A percentile compares a stretch with the other conserved stretches of the same genome.
phyloP scores from a whole-genome alignment of 768 basidiomycete genomes.

The Butyriboletus loyo region DNA sequence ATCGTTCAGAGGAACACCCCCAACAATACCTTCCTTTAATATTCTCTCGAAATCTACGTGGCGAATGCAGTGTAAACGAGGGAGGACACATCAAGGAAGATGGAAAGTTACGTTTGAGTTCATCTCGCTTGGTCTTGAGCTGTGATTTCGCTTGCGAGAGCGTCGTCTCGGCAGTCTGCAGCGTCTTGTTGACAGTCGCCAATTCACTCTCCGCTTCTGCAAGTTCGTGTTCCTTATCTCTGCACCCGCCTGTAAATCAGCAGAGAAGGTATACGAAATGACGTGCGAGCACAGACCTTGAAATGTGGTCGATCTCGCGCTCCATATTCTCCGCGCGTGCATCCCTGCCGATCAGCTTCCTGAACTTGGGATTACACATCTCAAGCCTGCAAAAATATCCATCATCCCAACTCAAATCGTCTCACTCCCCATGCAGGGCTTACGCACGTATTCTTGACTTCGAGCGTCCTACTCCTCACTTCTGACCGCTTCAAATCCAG shows the following conservation, averaged over 20 bases:
- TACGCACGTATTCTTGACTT: conserved; percentile 67
- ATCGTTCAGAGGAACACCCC: conserved; percentile 40
- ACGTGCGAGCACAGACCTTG: conserved; percentile 45
- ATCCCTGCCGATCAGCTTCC: conserved; percentile 60
- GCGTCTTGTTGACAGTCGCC: conserved; percentile 46
- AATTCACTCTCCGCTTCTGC: conserved; percentile 31
- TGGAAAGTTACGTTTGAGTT: conserved; percentile 53
- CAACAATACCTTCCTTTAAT: conserved; percentile 39
- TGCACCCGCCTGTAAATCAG: conserved; percentile 27
- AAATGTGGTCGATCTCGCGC: conserved; percentile 57
- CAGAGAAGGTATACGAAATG: not conserved
- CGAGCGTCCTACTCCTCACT: conserved; percentile 57
- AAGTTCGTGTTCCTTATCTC: conserved; percentile 67
- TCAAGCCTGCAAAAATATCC: conserved; percentile 50
- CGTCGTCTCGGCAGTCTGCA: conserved; percentile 64
- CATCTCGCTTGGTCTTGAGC: conserved; percentile 57
- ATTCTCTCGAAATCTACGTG: conserved; percentile 40
- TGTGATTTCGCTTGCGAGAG: conserved; percentile 59
- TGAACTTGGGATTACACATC: conserved; percentile 56
- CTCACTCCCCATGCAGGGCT: not conserved
- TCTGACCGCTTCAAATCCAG: conserved; percentile 73
- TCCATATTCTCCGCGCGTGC: conserved; percentile 68
- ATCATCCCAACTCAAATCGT: not conserved
- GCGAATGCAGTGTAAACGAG: not conserved
- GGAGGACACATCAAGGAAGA: not conserved